phyloP scores from a whole-genome alignment of 257 asterid genomes.

The Lithospermum erythrorhizon region DNA sequence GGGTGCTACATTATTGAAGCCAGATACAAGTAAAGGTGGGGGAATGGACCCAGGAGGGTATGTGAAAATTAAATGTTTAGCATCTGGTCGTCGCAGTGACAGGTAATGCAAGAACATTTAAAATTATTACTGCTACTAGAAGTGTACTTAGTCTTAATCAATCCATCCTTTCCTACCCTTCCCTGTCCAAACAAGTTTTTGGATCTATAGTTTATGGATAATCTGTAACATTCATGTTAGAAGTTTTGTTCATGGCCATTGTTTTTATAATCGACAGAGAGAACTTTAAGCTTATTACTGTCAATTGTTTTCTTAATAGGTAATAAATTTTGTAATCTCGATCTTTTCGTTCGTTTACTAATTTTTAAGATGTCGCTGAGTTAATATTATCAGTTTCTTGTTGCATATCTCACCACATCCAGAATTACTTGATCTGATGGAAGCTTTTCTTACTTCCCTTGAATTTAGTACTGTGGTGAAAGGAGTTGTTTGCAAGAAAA shows the following conservation, averaged over 20 bases:
- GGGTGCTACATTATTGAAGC: conserved; percentile 83
- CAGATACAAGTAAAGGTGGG: conserved; percentile 85
- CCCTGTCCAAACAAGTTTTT: not conserved
- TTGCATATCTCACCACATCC: not conserved
- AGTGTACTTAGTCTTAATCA: not conserved
- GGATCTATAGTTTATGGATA: not conserved
- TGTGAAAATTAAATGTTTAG: conserved; percentile 86
- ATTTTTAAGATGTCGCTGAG: not conserved
- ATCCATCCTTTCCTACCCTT: conserved; percentile 1
- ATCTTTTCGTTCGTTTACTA: not conserved
- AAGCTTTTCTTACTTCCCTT: conserved; percentile 14
- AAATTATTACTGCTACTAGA: not conserved
- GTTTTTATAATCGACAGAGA: not conserved
- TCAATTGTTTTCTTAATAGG: not conserved
- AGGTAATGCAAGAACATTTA: conserved; percentile 39
- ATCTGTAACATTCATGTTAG: not conserved
- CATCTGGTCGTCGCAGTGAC: conserved; percentile 79
- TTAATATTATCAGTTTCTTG: not conserved
- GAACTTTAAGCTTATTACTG: not conserved
- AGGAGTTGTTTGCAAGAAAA: conserved; percentile 92
- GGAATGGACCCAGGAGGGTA: conserved; percentile 97
- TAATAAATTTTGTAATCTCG: too few relatives aligned
- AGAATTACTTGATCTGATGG: conserved; percentile 15
- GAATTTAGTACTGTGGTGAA: conserved; percentile 55
- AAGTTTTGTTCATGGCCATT: too few relatives aligned